A percentile compares a stretch with the other conserved stretches of the same genome.
phyloP scores from a whole-genome alignment of 768 basidiomycete species.

The Hygrophorus pudorinus region DNA sequence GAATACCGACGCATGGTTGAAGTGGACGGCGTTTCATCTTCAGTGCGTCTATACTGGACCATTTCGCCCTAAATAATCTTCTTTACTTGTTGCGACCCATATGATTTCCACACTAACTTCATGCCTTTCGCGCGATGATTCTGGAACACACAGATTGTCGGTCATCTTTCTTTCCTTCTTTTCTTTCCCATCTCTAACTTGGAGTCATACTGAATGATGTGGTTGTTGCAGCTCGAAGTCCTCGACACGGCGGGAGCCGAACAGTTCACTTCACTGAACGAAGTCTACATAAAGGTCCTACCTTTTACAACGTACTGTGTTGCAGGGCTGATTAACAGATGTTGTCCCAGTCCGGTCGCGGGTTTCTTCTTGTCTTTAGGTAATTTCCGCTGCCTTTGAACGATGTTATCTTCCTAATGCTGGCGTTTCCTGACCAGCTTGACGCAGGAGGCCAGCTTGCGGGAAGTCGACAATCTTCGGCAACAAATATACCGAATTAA shows the following conservation, averaged over 20 bases:
- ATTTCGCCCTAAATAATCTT: slow-evolving; percentile 2
- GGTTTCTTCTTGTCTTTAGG: slow-evolving; percentile 82
- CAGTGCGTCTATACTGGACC: slow-evolving; percentile 32
- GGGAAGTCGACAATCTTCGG: slow-evolving; percentile 70
- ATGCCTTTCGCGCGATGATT: slow-evolving; percentile 1
- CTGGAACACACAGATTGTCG: too few relatives aligned
- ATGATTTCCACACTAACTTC: not conserved
- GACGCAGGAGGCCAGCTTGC: slow-evolving; percentile 72
- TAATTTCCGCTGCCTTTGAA: slow-evolving; percentile 14
- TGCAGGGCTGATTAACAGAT: slow-evolving; percentile 3
- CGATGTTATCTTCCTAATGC: slow-evolving; percentile 1
- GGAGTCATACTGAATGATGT: not conserved
- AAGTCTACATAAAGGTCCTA: slow-evolving; percentile 69
- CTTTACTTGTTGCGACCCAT: not conserved
- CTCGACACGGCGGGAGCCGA: slow-evolving; percentile 82
- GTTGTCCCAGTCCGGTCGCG: slow-evolving; percentile 48
- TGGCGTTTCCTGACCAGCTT: slow-evolving; percentile 34
- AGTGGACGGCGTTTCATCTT: slow-evolving; percentile 55
- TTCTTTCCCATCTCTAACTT: slow-evolving; percentile 1
- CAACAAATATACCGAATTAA: slow-evolving; percentile 78
- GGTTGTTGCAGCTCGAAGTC: slow-evolving; percentile 34
- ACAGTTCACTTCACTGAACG: slow-evolving; percentile 73
- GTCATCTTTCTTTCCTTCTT: slow-evolving; percentile 1
- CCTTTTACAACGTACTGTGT: not conserved
- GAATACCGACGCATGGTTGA: slow-evolving; percentile 56